Evolutionary conservation across 371 early-diverging fungal genomes (phyloP), one percentile per base, ranked within the genome.

Genomic region (Zancudomyces culisetae): DNA sequence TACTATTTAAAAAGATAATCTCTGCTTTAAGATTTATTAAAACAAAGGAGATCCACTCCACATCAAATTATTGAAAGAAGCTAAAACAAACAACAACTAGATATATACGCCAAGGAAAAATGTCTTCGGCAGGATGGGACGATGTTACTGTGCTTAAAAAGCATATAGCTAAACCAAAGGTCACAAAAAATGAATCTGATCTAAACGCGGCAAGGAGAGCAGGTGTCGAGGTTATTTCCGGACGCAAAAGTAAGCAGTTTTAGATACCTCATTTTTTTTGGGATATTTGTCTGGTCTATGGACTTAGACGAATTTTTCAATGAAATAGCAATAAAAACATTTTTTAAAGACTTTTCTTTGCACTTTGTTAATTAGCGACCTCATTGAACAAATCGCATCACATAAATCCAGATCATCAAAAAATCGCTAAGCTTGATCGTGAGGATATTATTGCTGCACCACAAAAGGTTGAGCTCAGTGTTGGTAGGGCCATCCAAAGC

Each of bases 371-470:
- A 35, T 35, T 35, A 35, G 35, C 35, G 15, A 10, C 58, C 56
- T 70, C 64, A 27, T 57, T 64, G 42, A 77, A 79, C 53, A 84
- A 81, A 57, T 75, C 76, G 42, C 71, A 75, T 45, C 83, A 86
- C 60, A 80, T 81, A 43, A 78, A 80, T 51, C 71, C 75, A 28
- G 79, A 83, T 53, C 78, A 81, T 62, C 77, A 76, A 53, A 76
- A 76, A 55, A 74, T 83, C 49, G 91, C 90, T 45, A 87, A 90
- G 62, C 57, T 91, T n/a, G 96, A 90, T 59, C 79, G 86, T 57
- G 84, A 86, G 45, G 81, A 86, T 46, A 89, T 90, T 64, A 84
- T 84, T 41, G 68, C 76, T 48, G 75, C 81, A 20, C 83, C 81
- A 19, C 73, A 79, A 51, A 76, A 74, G 53, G 76, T 96, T 1